Evolutionary conservation across 192 early-diverging fungal genomes (phyloP), one percentile per base, ranked within the genome.

Genomic region (Cetraspora pellucida): DNA sequence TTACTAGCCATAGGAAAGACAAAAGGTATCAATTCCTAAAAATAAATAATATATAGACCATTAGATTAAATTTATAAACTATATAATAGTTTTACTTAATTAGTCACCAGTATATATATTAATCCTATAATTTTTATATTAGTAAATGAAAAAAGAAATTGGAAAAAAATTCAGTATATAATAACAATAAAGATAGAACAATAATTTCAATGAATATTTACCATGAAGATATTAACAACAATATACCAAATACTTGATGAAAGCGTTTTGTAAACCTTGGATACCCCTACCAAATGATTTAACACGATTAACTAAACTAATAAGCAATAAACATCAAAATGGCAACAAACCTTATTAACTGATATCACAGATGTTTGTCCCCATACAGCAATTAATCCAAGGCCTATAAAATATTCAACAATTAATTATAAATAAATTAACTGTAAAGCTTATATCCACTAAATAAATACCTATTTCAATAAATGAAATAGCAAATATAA

Each of bases 201-300:
- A 63, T 49, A 75, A 44, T 4, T 9, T 10, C 37, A 17, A 75
- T 25, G 1, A 28, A 58, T 14, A 37, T 21, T 63, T 23, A 75
- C 75, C 60, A 64, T 21, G 75, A 31, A 64, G 58, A 28, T 23
- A 77, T 17, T 16, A 77, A 30, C 23, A 77, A 49, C 2, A 25
- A 19, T 7, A 25, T 21, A 21, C 75, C 75, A 43, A 67, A 50
- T 28, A 50, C 21, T 54, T 58, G 19, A 52, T 77, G 75, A 13
- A 31, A 19, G 17, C 75, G 47, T 25, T 77, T 77, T 46, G n/a
- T 17, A 77, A 77, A 66, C 50, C 46, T 77, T 13, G 75, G 61
- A 31, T 58, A 31, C 0, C 75, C 75, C 10, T 67, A 27, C 37
- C 3, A 37, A 37, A 37, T 2, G 37, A 37, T 37, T 37, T 37